phyloP scores from a whole-genome alignment of 1,139 yeast genomes.

The Fermentozyma sake region DNA sequence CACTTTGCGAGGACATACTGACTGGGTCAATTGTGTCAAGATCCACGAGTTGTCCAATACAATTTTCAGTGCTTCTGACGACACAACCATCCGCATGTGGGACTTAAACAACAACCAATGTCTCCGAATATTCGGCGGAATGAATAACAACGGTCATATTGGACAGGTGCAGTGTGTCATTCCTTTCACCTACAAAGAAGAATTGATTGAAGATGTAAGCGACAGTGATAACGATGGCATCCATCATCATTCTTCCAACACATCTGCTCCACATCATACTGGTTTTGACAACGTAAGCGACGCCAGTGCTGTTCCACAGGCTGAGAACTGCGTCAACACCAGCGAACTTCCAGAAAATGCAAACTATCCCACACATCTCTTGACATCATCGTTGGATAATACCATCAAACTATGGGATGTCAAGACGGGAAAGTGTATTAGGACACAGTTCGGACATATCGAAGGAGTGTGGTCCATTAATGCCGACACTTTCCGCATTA shows the following conservation, averaged over 20 bases:
- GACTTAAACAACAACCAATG: conserved; percentile 78
- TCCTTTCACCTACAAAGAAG: conserved; percentile 66
- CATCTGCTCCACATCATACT: conserved; percentile 1
- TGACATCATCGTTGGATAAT: conserved; percentile 87
- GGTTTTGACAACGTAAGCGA: neutral
- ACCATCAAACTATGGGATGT: conserved; percentile 94
- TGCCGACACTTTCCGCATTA: conserved; percentile 90
- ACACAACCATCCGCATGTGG: conserved; percentile 93
- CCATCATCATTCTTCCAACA: conserved; percentile 3
- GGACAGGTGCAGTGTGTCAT: conserved; percentile 90
- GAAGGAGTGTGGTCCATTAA: conserved; percentile 98
- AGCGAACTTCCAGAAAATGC: conserved; percentile 26
- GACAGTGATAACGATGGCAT: conserved; percentile 24
- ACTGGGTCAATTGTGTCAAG: conserved; percentile 87
- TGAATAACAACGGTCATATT: conserved; percentile 65
- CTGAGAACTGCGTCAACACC: conserved; percentile 13
- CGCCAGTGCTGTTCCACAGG: conserved; percentile 13
- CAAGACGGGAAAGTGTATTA: conserved; percentile 75
- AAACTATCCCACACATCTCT: conserved; percentile 68
- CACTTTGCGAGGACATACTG: conserved; percentile 88
- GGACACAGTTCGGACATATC: conserved; percentile 95
- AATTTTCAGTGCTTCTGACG: conserved; percentile 85
- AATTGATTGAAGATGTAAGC: conserved; percentile 37
- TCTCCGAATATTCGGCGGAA: conserved; percentile 71
- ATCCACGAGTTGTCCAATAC: conserved; percentile 77